Evolutionary conservation across 768 basidiomycete species (phyloP).

Genomic region (Tremella yokohamensis): DNA sequence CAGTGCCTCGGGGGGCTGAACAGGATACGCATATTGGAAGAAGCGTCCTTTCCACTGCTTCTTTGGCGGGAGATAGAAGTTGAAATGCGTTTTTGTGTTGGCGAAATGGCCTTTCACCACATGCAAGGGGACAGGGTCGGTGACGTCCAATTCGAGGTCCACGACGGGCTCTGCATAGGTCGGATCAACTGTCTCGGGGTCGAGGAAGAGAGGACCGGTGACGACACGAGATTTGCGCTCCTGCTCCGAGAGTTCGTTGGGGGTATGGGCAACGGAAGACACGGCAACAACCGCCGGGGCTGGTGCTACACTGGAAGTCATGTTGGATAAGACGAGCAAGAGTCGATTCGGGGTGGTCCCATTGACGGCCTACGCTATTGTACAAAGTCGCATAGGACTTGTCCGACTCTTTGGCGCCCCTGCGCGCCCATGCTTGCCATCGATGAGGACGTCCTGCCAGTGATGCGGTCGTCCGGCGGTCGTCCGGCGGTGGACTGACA

Average conservation of each 20-base stretch:
- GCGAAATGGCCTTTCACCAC: neutral
- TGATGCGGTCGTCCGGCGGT: too few species aligned
- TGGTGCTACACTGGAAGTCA: too few species aligned
- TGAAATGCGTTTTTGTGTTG: neutral
- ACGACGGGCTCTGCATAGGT: neutral
- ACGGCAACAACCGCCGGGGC: too few species aligned
- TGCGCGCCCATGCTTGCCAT: too few species aligned
- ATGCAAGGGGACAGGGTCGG: neutral
- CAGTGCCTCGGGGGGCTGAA: neutral
- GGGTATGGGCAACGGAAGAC: neutral
- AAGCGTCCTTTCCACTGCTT: neutral
- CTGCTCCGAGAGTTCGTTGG: neutral
- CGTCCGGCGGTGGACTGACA: too few species aligned
- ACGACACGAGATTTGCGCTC: neutral
- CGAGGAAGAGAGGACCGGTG: neutral
- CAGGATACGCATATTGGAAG: constrained; percentile 1
- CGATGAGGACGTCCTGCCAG: too few species aligned
- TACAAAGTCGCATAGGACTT: too few species aligned
- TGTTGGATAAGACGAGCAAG: too few species aligned
- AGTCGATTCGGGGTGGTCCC: too few species aligned
- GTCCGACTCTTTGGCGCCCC: too few species aligned
- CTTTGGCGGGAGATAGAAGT: neutral
- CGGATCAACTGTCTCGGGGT: neutral
- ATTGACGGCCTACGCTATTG: too few species aligned
- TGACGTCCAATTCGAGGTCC: neutral